Base-by-base conservation (phyloP, 148 eudicot species). In the Fagopyrum tataricum region DNA sequence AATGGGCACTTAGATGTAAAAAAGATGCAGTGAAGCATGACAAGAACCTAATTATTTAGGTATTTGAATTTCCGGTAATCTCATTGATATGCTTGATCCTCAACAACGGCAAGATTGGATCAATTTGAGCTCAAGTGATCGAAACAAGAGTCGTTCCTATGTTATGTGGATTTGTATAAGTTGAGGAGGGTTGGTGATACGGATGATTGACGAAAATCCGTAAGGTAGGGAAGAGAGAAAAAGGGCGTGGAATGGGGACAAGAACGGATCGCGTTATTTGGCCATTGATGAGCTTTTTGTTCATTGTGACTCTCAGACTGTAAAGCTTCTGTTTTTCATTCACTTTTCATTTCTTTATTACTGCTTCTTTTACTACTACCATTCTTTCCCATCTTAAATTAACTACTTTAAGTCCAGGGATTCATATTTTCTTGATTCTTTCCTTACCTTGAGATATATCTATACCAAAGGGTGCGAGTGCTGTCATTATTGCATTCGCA, bases 211-310 rank as follows among this genome's bases (percentile, higher is more conserved):
- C 21, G 11, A 40, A 31, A 67, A 40, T 43, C 72, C 72, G 72
- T 68, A n/a, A 68, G 20, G n/a, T 2, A 5, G 1, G 4, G 43
- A 23, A 44, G 18, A 68, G 8, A 68, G 5, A 6, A n/a, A 68
- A 43, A 41, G 4, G 44, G 41, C 6, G 70, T 15, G 14, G 26
- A 46, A 69, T 26, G 72, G 72, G 51, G 72, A 68, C 72, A 42
- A 68, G 14, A 68, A 43, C 72, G 72, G 72, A 68, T 68, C 72
- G 72, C 72, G 72, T 68, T 68, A 68, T 68, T 68, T 68, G 48
- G 72, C 49, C 44, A 42, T 68, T 24, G 72, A 68, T 68, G 47
- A 68, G 44, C 72, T 41, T 68, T 68, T 68, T 68, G 48, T 58
- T 23, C 64, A 58, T 21, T 58, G 64, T 58, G 31, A 58, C 23